These are phyloP conservation scores for Aspergillus viridinutans DNA, from an alignment of 2,329 filamentous ascomycete genomes.

Conservation along the genomic window DNA sequence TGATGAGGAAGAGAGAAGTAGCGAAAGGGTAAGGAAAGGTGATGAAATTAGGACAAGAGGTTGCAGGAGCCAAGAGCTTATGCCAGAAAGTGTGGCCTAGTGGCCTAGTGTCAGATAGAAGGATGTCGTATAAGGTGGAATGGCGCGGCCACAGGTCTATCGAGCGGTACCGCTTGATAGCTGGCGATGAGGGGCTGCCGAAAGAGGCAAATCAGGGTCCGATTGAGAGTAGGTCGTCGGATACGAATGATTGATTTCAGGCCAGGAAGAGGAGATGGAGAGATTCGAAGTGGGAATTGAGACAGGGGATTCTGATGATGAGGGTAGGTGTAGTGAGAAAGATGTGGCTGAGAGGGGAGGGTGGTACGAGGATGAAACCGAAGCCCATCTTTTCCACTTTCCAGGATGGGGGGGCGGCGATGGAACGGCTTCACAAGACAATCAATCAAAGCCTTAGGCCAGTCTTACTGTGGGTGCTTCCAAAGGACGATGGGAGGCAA, in stretches of 20 bases:
- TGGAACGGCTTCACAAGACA: neutral
- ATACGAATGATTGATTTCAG: neutral
- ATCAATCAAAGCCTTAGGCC: neutral
- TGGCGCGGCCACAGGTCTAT: neutral
- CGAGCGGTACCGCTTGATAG: neutral
- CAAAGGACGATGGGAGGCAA: neutral
- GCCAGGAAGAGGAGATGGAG: neutral
- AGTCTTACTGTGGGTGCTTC: neutral
- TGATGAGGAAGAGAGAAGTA: slow-evolving; percentile 3
- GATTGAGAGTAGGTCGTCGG: neutral
- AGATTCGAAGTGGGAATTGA: neutral
- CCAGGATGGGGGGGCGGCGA: too few species aligned
- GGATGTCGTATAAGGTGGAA: neutral
- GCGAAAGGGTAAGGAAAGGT: slow-evolving; percentile 8
- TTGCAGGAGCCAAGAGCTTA: neutral
- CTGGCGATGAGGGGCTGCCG: neutral
- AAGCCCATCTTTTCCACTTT: neutral
- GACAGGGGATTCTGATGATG: neutral
- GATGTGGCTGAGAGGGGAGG: neutral
- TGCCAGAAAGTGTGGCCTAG: neutral
- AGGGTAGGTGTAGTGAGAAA: neutral
- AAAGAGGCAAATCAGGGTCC: neutral
- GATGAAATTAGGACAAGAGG: neutral
- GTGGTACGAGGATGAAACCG: neutral
- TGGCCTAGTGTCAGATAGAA: neutral